A percentile compares a stretch with the other conserved stretches of the same genome.
phyloP scores from a whole-genome alignment of 1,139 yeast genomes.

The Candida tunisiensis region DNA sequence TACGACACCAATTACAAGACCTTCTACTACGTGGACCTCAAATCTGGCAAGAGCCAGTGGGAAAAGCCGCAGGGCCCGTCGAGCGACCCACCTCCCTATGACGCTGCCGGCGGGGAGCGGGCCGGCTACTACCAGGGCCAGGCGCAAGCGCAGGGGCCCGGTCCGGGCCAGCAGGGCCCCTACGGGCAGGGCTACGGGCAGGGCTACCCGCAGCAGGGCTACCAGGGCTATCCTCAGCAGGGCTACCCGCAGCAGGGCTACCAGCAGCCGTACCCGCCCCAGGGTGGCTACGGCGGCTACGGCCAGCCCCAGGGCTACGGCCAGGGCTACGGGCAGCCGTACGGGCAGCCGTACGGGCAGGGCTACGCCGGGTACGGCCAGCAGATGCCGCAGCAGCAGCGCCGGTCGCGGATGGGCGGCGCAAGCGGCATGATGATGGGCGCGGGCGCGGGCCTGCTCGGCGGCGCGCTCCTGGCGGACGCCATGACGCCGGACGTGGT shows the following conservation, averaged over 20 bases:
- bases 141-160: neutral
- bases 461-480: slow-evolving; percentile 47
- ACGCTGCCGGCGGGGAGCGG: slow-evolving; percentile 1
- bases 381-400: slow-evolving; percentile 8
- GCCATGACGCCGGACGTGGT: slow-evolving; percentile 16
- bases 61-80: slow-evolving; percentile 20
- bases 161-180: neutral
- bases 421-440: slow-evolving; percentile 45
- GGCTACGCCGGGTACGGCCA: slow-evolving; percentile 10
- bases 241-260: slow-evolving; percentile 1
- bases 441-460: slow-evolving; percentile 67
- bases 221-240: neutral
- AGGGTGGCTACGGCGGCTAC: slow-evolving; percentile 1
- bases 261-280: slow-evolving; percentile 2
- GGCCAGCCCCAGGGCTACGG: slow-evolving; percentile 2
- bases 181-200: slow-evolving; percentile 1
- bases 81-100: slow-evolving; percentile 2
- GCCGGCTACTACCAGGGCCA: neutral
- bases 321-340: neutral
- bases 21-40: slow-evolving; percentile 44
- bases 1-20: slow-evolving; percentile 69
- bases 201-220: slow-evolving; percentile 2
- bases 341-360: slow-evolving; percentile 3
- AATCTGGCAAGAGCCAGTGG: slow-evolving; percentile 79
- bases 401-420: slow-evolving; percentile 5